phyloP scores from a whole-genome alignment of 2,329 filamentous ascomycete species.

The Ramichloridium luteum region DNA sequence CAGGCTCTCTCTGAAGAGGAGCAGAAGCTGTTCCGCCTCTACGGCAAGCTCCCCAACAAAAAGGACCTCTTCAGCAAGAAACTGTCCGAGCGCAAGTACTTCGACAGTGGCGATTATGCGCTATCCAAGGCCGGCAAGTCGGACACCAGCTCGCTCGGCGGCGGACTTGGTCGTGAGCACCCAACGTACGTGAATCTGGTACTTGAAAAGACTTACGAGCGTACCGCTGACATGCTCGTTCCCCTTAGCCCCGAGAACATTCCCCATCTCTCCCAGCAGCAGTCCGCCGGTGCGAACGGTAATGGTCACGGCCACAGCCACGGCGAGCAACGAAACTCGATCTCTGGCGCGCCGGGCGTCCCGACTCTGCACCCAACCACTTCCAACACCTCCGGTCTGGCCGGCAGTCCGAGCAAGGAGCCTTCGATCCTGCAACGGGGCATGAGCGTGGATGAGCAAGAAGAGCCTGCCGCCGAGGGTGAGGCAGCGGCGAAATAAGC shows the following conservation, averaged over 20 bases:
- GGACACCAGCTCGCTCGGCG: constrained; percentile 64
- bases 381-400: constrained; percentile 40
- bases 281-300: constrained; percentile 14
- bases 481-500: constrained; percentile 20
- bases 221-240: constrained; percentile 6
- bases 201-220: too few relatives aligned
- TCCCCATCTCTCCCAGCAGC: constrained; percentile 25
- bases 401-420: constrained; percentile 80
- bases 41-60: constrained; percentile 93
- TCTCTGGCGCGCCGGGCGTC: constrained; percentile 12
- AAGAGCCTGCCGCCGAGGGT: too few relatives aligned
- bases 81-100: constrained; percentile 97
- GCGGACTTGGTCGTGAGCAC: constrained; percentile 86
- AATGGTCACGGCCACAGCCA: too few relatives aligned
- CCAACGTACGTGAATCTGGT: constrained; percentile 61
- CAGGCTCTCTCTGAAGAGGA: constrained; percentile 89
- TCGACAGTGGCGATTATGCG: constrained; percentile 89
- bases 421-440: constrained; percentile 74
- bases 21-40: constrained; percentile 90
- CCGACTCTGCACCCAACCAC: constrained; percentile 29
- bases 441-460: constrained; percentile 55
- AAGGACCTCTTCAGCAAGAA: constrained; percentile 97
- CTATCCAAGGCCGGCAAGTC: constrained; percentile 94
- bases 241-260: constrained; percentile 25
- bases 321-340: constrained; percentile 12